Conservation (phyloP, 139 green algal genomes). For the Tetraselmis chui region DNA sequence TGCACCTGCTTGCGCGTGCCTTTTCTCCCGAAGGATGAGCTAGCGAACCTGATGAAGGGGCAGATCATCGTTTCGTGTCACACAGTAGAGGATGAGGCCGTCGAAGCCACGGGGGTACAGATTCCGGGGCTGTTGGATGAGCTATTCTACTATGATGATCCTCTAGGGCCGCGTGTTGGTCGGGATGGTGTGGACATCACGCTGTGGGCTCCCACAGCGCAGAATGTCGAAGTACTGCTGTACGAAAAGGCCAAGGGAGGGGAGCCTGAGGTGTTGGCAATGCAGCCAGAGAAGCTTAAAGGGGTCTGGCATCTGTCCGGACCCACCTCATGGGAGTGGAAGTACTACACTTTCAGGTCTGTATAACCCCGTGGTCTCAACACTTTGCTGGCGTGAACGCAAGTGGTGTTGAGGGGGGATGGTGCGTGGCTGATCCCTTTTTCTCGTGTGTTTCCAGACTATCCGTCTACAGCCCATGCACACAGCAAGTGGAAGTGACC, state of each 20-base stretch:
- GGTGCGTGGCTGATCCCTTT: neutral
- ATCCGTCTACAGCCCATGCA: slow-evolving; percentile 57
- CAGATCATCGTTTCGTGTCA: slow-evolving; percentile 36
- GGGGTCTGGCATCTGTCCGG: slow-evolving; percentile 6
- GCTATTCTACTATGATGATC: slow-evolving; percentile 54
- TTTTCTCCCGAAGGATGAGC: neutral
- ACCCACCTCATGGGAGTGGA: slow-evolving; percentile 11
- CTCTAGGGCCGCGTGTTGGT: slow-evolving; percentile 42
- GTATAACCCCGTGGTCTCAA: no score
- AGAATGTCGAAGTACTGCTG: slow-evolving; percentile 56
- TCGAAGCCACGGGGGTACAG: slow-evolving; percentile 58
- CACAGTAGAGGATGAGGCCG: slow-evolving; percentile 14
- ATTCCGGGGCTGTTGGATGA: slow-evolving; percentile 65
- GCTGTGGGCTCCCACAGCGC: slow-evolving; percentile 78
- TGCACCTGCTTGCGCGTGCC: slow-evolving; percentile 7
- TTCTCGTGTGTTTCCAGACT: slow-evolving; percentile 22
- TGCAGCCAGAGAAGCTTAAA: slow-evolving; percentile 5
- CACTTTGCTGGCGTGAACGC: no score
- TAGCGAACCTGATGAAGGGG: slow-evolving; percentile 23
- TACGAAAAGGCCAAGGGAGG: slow-evolving; percentile 22
- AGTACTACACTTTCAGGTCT: neutral
- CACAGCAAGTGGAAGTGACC: slow-evolving; percentile 24
- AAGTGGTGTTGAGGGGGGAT: neutral
- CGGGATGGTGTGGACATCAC: slow-evolving; percentile 5
- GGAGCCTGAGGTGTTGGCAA: neutral